phyloP scores from a whole-genome alignment of 2,329 filamentous ascomycete genomes.

The Hymenoscyphus repandus region DNA sequence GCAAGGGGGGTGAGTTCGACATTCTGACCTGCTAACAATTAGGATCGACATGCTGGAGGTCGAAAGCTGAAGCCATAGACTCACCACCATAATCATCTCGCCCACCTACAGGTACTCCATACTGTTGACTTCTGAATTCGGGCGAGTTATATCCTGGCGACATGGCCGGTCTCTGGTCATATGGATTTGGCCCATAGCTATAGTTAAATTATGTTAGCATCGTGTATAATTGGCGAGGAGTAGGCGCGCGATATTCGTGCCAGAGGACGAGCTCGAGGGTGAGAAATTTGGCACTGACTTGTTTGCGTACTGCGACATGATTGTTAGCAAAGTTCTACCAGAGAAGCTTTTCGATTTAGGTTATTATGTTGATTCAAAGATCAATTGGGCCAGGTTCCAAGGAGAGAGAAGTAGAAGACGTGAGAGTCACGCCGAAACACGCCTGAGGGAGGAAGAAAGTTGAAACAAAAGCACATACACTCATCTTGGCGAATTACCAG shows the following conservation, averaged over 20 bases:
- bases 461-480: conserved; percentile 27
- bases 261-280: not conserved
- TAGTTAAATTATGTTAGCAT: conserved; percentile 1
- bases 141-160: conserved; percentile 15
- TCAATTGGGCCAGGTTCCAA: conserved; percentile 1
- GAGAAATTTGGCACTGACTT: conserved; percentile 22
- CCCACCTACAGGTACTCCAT: conserved; percentile 39
- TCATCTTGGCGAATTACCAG: conserved; percentile 22
- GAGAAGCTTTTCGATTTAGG: conserved; percentile 16
- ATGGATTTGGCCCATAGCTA: conserved; percentile 57
- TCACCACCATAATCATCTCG: conserved; percentile 36
- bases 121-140: conserved; percentile 29
- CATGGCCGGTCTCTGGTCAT: conserved; percentile 46
- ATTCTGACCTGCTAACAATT: conserved; percentile 25
- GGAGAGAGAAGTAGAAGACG: conserved; percentile 3
- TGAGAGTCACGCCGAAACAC: conserved; percentile 14
- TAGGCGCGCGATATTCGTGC: too few species aligned
- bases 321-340: conserved; percentile 26
- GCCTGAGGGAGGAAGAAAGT: conserved; percentile 8
- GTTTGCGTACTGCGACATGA: conserved; percentile 28
- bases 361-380: conserved; percentile 1
- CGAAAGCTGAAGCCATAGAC: conserved; percentile 4
- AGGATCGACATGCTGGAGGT: not conserved
- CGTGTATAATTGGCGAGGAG: too few species aligned
- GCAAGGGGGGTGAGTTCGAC: conserved; percentile 65